phyloP scores from a whole-genome alignment of 352 stramenopile species.

The Globisporangium splendens region DNA sequence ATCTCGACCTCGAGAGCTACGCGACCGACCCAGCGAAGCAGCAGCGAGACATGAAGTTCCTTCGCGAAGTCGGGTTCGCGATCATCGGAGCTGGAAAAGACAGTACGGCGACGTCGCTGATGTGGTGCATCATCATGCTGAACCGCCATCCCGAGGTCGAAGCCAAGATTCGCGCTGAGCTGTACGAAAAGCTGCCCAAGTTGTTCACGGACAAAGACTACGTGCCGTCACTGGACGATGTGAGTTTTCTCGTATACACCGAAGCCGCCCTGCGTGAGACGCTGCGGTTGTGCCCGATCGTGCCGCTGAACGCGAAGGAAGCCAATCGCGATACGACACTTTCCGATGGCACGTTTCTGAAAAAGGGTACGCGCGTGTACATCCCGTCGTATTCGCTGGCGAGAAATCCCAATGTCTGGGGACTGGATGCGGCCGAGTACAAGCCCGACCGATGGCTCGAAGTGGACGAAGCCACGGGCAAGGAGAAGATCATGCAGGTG shows the following conservation, averaged over 20 bases:
- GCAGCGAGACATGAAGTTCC: slow-evolving; percentile 36
- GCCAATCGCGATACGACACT: slow-evolving; percentile 49
- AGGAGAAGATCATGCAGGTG: slow-evolving; percentile 12
- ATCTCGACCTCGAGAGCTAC: slow-evolving; percentile 18
- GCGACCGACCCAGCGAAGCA: slow-evolving; percentile 9
- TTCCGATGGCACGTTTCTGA: slow-evolving; percentile 51
- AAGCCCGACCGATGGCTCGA: slow-evolving; percentile 58
- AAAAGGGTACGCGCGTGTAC: slow-evolving; percentile 44
- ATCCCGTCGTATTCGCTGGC: slow-evolving; percentile 54
- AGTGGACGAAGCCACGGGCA: slow-evolving; percentile 23
- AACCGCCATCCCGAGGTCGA: slow-evolving; percentile 52
- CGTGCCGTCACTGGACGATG: slow-evolving; percentile 42
- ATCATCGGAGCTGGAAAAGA: slow-evolving; percentile 75
- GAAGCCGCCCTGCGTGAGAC: slow-evolving; percentile 60
- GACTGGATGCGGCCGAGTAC: slow-evolving; percentile 39
- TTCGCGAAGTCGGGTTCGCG: slow-evolving; percentile 65
- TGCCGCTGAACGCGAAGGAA: slow-evolving; percentile 56
- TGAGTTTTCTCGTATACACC: slow-evolving; percentile 51
- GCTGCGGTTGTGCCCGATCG: slow-evolving; percentile 57
- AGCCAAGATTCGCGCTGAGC: slow-evolving; percentile 41
- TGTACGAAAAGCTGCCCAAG: slow-evolving; percentile 33
- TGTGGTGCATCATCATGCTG: slow-evolving; percentile 72
- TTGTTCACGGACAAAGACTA: slow-evolving; percentile 25
- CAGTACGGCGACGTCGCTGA: slow-evolving; percentile 65
- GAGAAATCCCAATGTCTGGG: slow-evolving; percentile 42